A percentile compares a stretch with the other conserved stretches of the same genome.
Conservation (phyloP, 148 eudicot species). For the Hydrangea macrophylla region DNA sequence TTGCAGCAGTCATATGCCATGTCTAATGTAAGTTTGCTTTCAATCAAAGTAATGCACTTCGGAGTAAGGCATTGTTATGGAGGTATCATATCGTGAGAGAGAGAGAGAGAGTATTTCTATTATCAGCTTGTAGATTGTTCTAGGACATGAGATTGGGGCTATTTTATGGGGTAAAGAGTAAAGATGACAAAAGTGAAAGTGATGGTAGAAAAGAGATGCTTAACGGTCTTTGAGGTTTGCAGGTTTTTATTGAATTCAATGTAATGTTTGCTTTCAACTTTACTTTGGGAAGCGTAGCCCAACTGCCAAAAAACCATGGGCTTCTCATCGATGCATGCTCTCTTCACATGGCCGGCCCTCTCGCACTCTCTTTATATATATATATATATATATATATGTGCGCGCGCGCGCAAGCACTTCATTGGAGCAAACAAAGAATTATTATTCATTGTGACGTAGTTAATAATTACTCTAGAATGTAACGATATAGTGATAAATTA, state of each 20-base stretch:
- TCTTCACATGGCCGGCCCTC: conserved; percentile 13
- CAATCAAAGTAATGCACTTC: conserved; percentile 5
- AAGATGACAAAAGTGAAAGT: conserved; percentile 12
- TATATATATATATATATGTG: not conserved
- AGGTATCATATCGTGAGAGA: not conserved
- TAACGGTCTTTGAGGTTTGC: conserved; percentile 15
- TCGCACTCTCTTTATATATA: conserved; percentile 6
- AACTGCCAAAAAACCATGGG: conserved; percentile 28
- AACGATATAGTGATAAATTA: conserved; percentile 4
- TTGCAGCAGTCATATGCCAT: conserved; percentile 5
- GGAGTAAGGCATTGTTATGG: conserved; percentile 13
- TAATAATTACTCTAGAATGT: not conserved
- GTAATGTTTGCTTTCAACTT: not conserved
- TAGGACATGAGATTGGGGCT: not conserved
- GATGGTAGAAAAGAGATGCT: conserved; percentile 18
- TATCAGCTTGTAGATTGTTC: conserved; percentile 15
- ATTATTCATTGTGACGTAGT: not conserved
- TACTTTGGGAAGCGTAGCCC: conserved; percentile 27
- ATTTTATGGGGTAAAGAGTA: conserved; percentile 7
- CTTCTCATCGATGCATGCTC: conserved; percentile 26
- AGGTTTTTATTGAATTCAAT: conserved; percentile 1
- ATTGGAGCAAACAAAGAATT: not conserved
- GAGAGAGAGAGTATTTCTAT: conserved; percentile 1
- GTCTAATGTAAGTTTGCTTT: conserved; percentile 9
- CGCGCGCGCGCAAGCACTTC: too few relatives aligned